Conservation (phyloP, 2,329 filamentous ascomycete species). For the Aspergillus amoenus region DNA sequence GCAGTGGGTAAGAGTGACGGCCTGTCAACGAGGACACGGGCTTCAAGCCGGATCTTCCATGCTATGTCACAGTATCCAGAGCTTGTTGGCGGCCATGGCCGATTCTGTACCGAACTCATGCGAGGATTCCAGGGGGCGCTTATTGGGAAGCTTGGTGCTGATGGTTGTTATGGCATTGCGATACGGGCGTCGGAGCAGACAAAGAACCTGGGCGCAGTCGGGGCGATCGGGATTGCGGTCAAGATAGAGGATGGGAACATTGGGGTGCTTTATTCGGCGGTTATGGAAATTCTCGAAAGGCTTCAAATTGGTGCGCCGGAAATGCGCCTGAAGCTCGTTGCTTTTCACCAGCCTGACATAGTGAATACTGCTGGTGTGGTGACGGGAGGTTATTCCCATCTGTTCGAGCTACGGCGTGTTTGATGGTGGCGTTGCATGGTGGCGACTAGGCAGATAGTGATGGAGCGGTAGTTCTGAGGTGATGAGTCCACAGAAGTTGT, state of each 20-base stretch:
- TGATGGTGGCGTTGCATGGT: not conserved
- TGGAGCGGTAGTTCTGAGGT: not conserved
- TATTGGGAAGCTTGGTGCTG: constrained; percentile 51
- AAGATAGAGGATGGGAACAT: constrained; percentile 53
- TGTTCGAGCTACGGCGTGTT: not conserved
- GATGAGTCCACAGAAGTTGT: not conserved
- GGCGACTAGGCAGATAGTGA: not conserved
- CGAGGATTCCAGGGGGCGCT: constrained; percentile 35
- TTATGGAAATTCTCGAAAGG: constrained; percentile 47
- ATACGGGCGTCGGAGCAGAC: constrained; percentile 42
- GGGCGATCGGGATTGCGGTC: constrained; percentile 44
- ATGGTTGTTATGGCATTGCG: constrained; percentile 50
- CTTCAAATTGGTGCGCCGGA: constrained; percentile 39
- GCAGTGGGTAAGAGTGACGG: not conserved
- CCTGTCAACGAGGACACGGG: constrained; percentile 19
- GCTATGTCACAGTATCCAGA: constrained; percentile 47
- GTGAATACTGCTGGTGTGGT: constrained; percentile 42
- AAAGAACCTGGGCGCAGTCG: constrained; percentile 34
- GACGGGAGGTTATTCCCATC: constrained; percentile 26
- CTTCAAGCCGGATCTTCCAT: constrained; percentile 39
- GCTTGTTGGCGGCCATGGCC: constrained; percentile 45
- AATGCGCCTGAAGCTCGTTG: constrained; percentile 27
- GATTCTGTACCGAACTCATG: constrained; percentile 52
- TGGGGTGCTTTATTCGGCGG: constrained; percentile 45
- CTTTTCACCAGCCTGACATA: constrained; percentile 36